Percentiles rank a stretch among this genome's conserved stretches.
These are phyloP conservation scores for Hypoxylon lenormandii DNA, from an alignment of 495 filamentous ascomycete genomes.

Conservation along the genomic window DNA sequence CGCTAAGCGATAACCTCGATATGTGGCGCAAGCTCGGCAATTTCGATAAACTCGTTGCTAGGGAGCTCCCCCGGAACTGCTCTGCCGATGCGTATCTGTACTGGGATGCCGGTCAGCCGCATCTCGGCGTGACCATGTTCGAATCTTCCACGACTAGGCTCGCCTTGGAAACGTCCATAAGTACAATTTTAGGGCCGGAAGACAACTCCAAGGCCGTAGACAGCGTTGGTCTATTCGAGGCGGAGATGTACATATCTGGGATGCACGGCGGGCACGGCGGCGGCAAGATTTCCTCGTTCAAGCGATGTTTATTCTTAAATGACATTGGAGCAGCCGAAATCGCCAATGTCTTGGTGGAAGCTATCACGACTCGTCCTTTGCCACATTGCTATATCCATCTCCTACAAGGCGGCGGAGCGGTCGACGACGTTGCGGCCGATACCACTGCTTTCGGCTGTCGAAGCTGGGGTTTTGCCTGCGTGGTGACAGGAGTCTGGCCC, in stretches of 20 bases:
- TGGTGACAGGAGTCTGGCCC: constrained; percentile 72
- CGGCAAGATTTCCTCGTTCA: constrained; percentile 73
- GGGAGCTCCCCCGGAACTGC: constrained; percentile 56
- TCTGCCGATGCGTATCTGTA: constrained; percentile 72
- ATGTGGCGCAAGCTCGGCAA: constrained; percentile 55
- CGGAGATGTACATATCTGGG: constrained; percentile 71
- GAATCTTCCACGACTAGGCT: constrained; percentile 55
- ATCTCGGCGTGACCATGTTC: constrained; percentile 68
- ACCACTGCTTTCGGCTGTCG: constrained; percentile 72
- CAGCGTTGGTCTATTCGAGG: constrained; percentile 66
- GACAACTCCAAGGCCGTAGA: constrained; percentile 58
- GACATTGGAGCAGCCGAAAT: constrained; percentile 59
- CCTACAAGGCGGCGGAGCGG: constrained; percentile 69
- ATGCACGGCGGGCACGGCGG: constrained; percentile 71
- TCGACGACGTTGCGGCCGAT: constrained; percentile 61
- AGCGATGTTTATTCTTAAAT: constrained; percentile 73
- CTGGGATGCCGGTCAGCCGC: constrained; percentile 61
- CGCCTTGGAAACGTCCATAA: constrained; percentile 40
- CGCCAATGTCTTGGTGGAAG: constrained; percentile 56
- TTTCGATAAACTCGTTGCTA: constrained; percentile 61
- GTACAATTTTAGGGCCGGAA: constrained; percentile 55
- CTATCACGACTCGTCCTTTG: constrained; percentile 65
- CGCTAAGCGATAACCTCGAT: constrained; percentile 57
- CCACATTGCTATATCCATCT: constrained; percentile 73
- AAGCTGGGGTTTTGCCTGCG: constrained; percentile 73